A percentile compares a stretch with the other conserved stretches of the same genome.
phyloP scores from a whole-genome alignment of 2,329 filamentous ascomycete genomes.

The Apiospora rasikravindrae region DNA sequence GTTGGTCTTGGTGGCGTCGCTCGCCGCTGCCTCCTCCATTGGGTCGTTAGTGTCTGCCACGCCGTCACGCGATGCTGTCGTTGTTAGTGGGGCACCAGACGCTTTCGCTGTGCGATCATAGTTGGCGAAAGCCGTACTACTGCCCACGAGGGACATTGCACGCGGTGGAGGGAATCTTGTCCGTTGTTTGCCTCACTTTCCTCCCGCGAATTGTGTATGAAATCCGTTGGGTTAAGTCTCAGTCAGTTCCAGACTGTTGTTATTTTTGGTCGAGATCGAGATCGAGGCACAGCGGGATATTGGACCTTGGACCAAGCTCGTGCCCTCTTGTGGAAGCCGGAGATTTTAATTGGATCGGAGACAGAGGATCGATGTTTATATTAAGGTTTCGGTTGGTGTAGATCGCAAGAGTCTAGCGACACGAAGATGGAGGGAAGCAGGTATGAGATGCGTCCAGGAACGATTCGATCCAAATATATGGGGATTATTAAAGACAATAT shows the following conservation, averaged over 20 bases:
- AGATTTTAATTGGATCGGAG: background rate
- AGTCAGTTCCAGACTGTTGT: background rate
- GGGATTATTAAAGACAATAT: background rate
- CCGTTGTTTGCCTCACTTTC: background rate
- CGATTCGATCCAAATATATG: background rate
- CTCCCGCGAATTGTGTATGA: background rate
- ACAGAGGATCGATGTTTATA: background rate
- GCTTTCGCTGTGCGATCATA: slow-evolving; percentile 55
- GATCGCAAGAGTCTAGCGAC: background rate
- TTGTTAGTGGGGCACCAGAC: slow-evolving; percentile 43
- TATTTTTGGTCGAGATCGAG: background rate
- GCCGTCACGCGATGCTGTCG: slow-evolving; percentile 11
- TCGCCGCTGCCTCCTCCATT: slow-evolving; percentile 25
- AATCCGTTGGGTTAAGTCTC: background rate
- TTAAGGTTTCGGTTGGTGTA: slow-evolving; percentile 5
- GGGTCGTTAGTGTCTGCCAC: slow-evolving; percentile 32
- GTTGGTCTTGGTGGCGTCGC: slow-evolving; percentile 36
- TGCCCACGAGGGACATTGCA: slow-evolving; percentile 48
- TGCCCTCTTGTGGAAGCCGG: background rate
- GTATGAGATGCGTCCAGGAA: background rate
- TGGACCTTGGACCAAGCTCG: background rate
- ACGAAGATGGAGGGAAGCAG: background rate
- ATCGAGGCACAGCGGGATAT: background rate
- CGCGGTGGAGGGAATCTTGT: background rate
- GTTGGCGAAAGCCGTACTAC: slow-evolving; percentile 48